These are phyloP conservation scores for Penicillium sp. DNA, from an alignment of 2,329 filamentous ascomycete genomes.

Conservation along the genomic window DNA sequence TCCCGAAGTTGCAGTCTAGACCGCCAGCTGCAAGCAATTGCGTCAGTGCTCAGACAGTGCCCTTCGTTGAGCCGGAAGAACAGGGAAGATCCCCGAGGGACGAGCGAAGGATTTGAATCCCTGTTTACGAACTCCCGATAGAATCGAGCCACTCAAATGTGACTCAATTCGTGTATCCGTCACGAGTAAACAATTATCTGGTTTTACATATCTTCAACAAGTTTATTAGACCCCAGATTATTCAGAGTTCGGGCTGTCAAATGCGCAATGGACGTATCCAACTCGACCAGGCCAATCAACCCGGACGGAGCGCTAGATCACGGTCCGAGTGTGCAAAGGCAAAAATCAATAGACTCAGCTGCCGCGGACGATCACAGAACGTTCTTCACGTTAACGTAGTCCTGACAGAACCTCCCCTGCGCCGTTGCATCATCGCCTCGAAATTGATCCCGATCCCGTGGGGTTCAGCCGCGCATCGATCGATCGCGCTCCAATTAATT, in stretches of 20 bases:
- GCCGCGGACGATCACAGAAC: conserved; percentile 13
- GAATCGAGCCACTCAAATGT: not conserved
- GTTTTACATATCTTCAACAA: not conserved
- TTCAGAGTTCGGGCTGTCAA: not conserved
- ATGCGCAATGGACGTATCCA: conserved; percentile 12
- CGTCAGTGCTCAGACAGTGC: conserved; percentile 2
- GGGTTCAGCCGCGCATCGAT: conserved; percentile 14
- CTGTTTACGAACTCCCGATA: not conserved
- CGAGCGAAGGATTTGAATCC: not conserved
- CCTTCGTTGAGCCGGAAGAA: not conserved
- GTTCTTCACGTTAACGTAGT: conserved; percentile 9
- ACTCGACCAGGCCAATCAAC: conserved; percentile 8
- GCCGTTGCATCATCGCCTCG: conserved; percentile 18
- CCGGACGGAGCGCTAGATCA: not conserved
- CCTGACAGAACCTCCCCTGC: conserved; percentile 9
- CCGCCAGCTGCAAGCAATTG: not conserved
- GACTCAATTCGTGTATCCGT: not conserved
- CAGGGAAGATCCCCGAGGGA: not conserved
- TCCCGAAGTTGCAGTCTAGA: not conserved
- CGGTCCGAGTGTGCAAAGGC: conserved; percentile 7
- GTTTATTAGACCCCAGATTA: not conserved
- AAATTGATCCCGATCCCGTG: conserved; percentile 17
- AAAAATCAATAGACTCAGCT: conserved; percentile 17
- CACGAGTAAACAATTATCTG: not conserved
- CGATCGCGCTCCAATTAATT: conserved; percentile 15